A percentile compares a stretch with the other conserved stretches of the same genome.
These are phyloP conservation scores for Schwanniomyces pseudopolymorphus DNA, from an alignment of 805 yeast species.

Conservation along the genomic window DNA sequence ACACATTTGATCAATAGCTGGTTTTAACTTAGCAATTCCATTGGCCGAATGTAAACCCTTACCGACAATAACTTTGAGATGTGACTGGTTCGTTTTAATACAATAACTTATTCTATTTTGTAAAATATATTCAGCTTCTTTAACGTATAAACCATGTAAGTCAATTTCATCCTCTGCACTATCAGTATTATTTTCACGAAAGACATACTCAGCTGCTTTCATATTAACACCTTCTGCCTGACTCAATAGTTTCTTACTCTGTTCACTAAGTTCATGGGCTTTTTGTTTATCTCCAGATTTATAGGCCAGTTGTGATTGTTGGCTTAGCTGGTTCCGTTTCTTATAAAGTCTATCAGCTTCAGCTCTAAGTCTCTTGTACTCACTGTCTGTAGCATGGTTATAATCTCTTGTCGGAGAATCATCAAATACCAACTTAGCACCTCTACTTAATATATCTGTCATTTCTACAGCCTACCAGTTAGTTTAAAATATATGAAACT, in stretches of 20 bases:
- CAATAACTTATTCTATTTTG: slow-evolving; percentile 72
- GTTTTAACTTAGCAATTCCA: slow-evolving; percentile 85
- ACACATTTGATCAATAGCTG: slow-evolving; percentile 83
- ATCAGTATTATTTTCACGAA: slow-evolving; percentile 83
- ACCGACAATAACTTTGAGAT: slow-evolving; percentile 83
- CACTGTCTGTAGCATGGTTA: slow-evolving; percentile 68
- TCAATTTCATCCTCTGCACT: slow-evolving; percentile 86
- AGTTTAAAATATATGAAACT: background rate
- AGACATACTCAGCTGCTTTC: slow-evolving; percentile 88
- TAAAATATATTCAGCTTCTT: slow-evolving; percentile 80
- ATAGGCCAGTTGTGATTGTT: slow-evolving; percentile 76
- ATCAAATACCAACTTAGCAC: slow-evolving; percentile 21
- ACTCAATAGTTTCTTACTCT: slow-evolving; percentile 58
- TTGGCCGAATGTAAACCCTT: slow-evolving; percentile 83
- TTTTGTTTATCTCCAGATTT: slow-evolving; percentile 66
- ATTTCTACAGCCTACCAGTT: background rate
- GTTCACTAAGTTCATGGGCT: slow-evolving; percentile 72
- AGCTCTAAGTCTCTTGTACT: slow-evolving; percentile 62
- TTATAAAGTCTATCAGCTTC: slow-evolving; percentile 68
- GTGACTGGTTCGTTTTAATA: slow-evolving; percentile 55
- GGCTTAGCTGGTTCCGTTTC: slow-evolving; percentile 53
- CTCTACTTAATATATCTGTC: slow-evolving; percentile 20
- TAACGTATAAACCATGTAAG: slow-evolving; percentile 86
- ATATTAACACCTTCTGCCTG: slow-evolving; percentile 70
- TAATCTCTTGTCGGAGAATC: slow-evolving; percentile 48